Evolutionary conservation across 2,329 filamentous ascomycete species (phyloP).

Genomic region (Aulographum hederae): DNA sequence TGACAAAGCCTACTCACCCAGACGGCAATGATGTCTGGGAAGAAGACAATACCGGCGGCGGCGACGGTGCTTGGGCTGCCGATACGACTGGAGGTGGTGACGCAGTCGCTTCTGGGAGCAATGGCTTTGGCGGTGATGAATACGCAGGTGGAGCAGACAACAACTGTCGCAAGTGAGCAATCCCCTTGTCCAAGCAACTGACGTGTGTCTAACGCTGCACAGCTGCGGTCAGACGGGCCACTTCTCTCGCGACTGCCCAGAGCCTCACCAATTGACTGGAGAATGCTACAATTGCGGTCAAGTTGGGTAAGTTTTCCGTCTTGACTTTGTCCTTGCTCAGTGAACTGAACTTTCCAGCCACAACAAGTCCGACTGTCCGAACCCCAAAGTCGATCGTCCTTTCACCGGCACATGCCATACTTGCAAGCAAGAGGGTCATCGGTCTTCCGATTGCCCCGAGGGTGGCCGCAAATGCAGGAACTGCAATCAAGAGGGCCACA

Average conservation of each 20-base stretch:
- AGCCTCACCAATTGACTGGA: conserved; percentile 21
- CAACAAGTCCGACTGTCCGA: conserved; percentile 43
- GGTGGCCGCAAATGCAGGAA: conserved; percentile 34
- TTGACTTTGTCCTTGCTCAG: not conserved
- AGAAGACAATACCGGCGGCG: conserved; percentile 5
- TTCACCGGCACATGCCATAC: conserved; percentile 42
- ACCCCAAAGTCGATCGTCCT: conserved; percentile 30
- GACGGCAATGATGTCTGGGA: conserved; percentile 1
- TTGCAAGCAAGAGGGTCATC: conserved; percentile 35
- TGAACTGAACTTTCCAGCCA: conserved; percentile 34
- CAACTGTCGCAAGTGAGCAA: conserved; percentile 22
- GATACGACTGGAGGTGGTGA: conserved; percentile 6
- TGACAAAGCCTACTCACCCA: too few species aligned
- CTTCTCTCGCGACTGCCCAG: conserved; percentile 29
- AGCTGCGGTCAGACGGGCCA: conserved; percentile 26
- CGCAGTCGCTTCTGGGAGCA: too few species aligned
- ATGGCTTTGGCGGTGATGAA: conserved; percentile 8
- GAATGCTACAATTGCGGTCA: conserved; percentile 44
- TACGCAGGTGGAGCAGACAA: conserved; percentile 12
- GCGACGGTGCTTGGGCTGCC: conserved; percentile 1
- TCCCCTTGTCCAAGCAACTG: not conserved
- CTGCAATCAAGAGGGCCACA: conserved; percentile 24
- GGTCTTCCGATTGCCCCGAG: conserved; percentile 43
- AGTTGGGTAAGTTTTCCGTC: conserved; percentile 21
- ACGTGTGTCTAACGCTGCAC: not conserved